A percentile compares a stretch with the other conserved stretches of the same genome.
phyloP scores from a whole-genome alignment of 148 eudicot genomes.

The Vaccinium macrocarpon region DNA sequence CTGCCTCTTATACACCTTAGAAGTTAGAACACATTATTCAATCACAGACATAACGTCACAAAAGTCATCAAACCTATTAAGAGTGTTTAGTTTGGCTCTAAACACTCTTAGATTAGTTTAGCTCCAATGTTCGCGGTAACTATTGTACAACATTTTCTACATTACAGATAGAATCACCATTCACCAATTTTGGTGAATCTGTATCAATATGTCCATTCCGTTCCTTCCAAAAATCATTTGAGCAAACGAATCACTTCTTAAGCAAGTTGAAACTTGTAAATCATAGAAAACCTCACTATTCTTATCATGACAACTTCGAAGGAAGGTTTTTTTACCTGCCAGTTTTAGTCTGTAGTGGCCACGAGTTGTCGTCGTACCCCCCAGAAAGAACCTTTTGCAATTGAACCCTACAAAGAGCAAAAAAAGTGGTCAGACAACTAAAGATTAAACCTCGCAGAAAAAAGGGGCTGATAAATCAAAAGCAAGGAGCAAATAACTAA shows the following conservation, averaged over 20 bases:
- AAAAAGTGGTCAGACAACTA: constrained; percentile 9
- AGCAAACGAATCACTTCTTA: not conserved
- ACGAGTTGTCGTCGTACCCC: constrained; percentile 75
- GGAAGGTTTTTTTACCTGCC: constrained; percentile 50
- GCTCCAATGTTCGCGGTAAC: not conserved
- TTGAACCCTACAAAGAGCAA: constrained; percentile 45
- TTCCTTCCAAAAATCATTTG: not conserved
- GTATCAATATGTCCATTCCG: not conserved
- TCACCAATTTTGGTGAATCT: not conserved
- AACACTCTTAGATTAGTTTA: too few species aligned
- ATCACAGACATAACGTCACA: not conserved
- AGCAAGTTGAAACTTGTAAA: not conserved
- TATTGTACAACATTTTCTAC: not conserved
- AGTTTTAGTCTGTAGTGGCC: constrained; percentile 81
- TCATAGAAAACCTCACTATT: not conserved
- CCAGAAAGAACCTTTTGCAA: constrained; percentile 66
- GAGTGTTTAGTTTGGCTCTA: not conserved
- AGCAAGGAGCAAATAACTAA: constrained; percentile 23
- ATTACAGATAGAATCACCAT: not conserved
- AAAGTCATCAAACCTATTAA: not conserved
- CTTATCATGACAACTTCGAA: not conserved
- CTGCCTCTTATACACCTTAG: not conserved
- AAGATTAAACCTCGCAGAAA: constrained; percentile 1
- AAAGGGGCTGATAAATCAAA: not conserved
- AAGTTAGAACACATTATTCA: not conserved